Evolutionary conservation across 1,284 basidiomycete genomes (phyloP), one percentile per base, ranked within the genome.

Genomic region (Pseudozyma hubeiensis): DNA sequence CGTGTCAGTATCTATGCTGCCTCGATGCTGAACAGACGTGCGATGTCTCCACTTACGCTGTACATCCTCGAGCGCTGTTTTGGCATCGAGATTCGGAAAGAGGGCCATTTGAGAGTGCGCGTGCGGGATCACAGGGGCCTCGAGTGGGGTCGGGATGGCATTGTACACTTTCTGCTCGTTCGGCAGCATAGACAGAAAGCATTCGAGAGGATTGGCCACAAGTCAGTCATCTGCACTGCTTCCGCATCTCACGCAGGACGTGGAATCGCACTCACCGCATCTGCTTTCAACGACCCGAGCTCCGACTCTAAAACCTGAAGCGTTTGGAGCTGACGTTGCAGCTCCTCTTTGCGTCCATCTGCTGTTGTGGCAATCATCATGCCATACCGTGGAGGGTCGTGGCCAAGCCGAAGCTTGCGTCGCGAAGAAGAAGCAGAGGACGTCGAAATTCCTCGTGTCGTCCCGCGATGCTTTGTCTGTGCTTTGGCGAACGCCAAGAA

Each of bases 131-230:
- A 62, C 47, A 4, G 47, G 50, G 3, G 68, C 37, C 37, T 65
- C 58, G 37, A 65, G 51, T 33, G 51, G 51, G 14, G 57, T 54
- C 2, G 62, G 33, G n/a, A 65, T 60, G 7, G 68, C 53, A 40
- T 53, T 65, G 63, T 71, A 71, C 8, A 71, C 63, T 16, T 71
- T 65, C 68, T 71, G 41, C 44, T 16, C 10, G 40, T n/a, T 34
- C 9, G 14, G 16, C 33, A 17, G 33, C 33, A 34, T 13, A 45
- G 17, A 11, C 43, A 41, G 40, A 24, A 24, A 24, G 24, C 24
- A 24, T 24, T 24, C 24, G 24, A 24, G 24, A 24, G 24, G 24
- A 24, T 24, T 24, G 24, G 24, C 24, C 24, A 24, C 24, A 24
- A 24, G 24, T 24, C 24, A 24, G 24, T 24, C 24, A 24, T 24